Evolutionary conservation across 2,329 filamentous ascomycete genomes (phyloP).

Genomic region (Aspergillus sp.): DNA sequence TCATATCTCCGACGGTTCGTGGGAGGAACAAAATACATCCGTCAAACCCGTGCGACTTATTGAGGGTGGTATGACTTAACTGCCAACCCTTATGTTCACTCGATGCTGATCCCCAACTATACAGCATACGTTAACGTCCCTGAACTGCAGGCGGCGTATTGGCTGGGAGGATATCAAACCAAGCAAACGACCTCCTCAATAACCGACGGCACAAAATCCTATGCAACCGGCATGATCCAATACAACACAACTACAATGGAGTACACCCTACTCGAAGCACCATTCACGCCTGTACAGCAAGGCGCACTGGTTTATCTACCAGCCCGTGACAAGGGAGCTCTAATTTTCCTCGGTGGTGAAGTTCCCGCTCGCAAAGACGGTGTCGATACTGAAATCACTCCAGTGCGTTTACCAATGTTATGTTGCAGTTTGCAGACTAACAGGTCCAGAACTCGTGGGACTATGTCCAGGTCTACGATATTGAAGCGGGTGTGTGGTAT

Average conservation of each 20-base stretch:
- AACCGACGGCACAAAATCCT: slow-evolving; percentile 10
- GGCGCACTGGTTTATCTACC: slow-evolving; percentile 16
- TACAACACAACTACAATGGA: slow-evolving; percentile 16
- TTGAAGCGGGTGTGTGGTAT: slow-evolving; percentile 17
- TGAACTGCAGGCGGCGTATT: slow-evolving; percentile 13
- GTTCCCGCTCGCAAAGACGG: slow-evolving; percentile 14
- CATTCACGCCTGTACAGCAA: slow-evolving; percentile 12
- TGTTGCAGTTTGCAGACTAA: background rate
- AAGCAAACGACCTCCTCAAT: slow-evolving; percentile 13
- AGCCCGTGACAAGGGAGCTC: slow-evolving; percentile 10
- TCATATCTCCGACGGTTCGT: background rate
- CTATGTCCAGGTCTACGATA: slow-evolving; percentile 16
- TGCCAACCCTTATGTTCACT: background rate
- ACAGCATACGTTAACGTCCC: slow-evolving; percentile 13
- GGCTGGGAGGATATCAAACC: slow-evolving; percentile 14
- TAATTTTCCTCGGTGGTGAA: slow-evolving; percentile 18
- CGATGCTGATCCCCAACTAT: background rate
- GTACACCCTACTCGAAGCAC: slow-evolving; percentile 7
- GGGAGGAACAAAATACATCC: slow-evolving; percentile 12
- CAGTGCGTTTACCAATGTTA: background rate
- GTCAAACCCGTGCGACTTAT: slow-evolving; percentile 11
- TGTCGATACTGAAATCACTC: slow-evolving; percentile 12
- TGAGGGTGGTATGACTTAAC: background rate
- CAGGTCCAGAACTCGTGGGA: slow-evolving; percentile 13
- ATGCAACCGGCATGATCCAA: slow-evolving; percentile 13